Base-by-base conservation (phyloP, 2,329 filamentous ascomycete species). In the Sporothrix luriei region DNA sequence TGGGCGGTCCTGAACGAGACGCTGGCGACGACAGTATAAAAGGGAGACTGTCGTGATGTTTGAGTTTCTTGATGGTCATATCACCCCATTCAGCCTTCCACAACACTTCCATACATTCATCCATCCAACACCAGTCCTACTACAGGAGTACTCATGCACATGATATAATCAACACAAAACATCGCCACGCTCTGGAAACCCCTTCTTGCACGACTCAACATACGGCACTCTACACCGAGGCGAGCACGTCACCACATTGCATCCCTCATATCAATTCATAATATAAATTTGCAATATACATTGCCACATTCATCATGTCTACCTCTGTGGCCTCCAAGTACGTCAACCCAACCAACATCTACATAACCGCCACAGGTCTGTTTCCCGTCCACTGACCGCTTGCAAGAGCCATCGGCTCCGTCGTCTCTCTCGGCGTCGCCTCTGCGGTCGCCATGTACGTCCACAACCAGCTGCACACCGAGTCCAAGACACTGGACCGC, bases 401-500 rank as follows among this genome's bases (percentile, higher is more conserved):
- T 7, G 2, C 59, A 74, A 74, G 73, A 64, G 61, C 71, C 51
- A 4, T 74, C 61, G 68, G 69, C 11, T 51, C 73, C 14, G 33
- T 72, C 29, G 72, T 73, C 57, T 69, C 65, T 19, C 40, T 71
- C 51, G 73, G 72, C 46, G 66, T 68, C 26, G 71, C 74, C 14
- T 71, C 76, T 21, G 73, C 74, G 19, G 71, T 80, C 33, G 78
- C 70, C n/a, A 70, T 73, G 70, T 80, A 78, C 71, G 76, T 81
- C 66, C 73, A 73, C 66, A 73, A 70, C 16, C 79, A 80, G 62
- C 76, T 81, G 55, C 68, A 71, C 52, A 74, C 69, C 40, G 76
- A 78, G 68, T 79, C 79, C 5, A 72, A 73, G 40, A 77, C 75
- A 5, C 77, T 81, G 74, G 80, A 81, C 71, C 76, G 76, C 52